These are phyloP conservation scores for Zasmidium citrigriseum DNA, from an alignment of 2,329 filamentous ascomycete genomes.

Conservation along the genomic window DNA sequence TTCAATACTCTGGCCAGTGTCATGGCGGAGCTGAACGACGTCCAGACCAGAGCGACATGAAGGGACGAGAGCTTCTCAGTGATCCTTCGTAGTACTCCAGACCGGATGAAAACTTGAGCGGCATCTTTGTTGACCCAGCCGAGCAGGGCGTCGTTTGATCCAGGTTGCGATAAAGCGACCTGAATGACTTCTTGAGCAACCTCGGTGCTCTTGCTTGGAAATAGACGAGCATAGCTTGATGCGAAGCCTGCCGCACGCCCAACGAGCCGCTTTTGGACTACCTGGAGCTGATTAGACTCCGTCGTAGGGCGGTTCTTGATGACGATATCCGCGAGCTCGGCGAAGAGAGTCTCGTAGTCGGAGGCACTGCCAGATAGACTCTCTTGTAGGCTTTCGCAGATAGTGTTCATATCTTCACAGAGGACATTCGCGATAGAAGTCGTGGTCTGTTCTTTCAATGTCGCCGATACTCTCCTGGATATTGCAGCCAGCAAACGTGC, in stretches of 20 bases:
- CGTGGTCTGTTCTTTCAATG: neutral
- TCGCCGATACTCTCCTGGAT: conserved; percentile 4
- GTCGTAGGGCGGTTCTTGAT: neutral
- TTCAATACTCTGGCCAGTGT: conserved; percentile 26
- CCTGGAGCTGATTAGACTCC: neutral
- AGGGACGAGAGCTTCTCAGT: conserved; percentile 51
- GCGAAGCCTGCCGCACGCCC: conserved; percentile 29
- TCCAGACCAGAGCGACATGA: conserved; percentile 39
- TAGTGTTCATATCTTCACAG: neutral
- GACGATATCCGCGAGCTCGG: conserved; percentile 21
- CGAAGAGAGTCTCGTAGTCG: conserved; percentile 31
- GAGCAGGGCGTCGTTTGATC: conserved; percentile 21
- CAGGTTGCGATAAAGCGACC: conserved; percentile 18
- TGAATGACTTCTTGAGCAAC: conserved; percentile 24
- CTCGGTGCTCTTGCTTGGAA: conserved; percentile 17
- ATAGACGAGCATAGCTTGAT: conserved; percentile 28
- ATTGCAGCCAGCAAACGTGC: conserved; percentile 20
- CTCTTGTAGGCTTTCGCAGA: conserved; percentile 12
- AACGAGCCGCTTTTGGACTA: conserved; percentile 4
- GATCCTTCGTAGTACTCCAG: conserved; percentile 59
- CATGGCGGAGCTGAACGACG: conserved; percentile 18
- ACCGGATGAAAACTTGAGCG: conserved; percentile 62
- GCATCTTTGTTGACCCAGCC: conserved; percentile 55
- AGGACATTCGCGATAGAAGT: neutral
- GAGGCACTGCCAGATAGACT: conserved; percentile 22